Evolutionary conservation across 768 basidiomycete genomes (phyloP).

Genomic region (Sistotremastrum niveocremeum): DNA sequence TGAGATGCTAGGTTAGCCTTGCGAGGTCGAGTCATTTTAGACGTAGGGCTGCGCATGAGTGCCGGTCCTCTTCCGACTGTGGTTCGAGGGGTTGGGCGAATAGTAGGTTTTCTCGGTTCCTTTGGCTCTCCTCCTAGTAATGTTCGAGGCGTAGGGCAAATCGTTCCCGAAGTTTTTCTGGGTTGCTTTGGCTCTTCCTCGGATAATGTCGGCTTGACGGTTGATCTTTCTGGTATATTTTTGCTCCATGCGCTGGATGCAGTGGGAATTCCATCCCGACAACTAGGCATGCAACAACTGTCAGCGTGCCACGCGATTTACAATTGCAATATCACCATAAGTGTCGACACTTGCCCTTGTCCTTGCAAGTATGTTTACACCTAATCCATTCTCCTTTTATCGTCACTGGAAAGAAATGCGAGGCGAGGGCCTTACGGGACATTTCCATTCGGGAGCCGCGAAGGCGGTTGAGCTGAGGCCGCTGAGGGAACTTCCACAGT

Average conservation of each 20-base stretch:
- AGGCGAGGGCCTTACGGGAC: conserved; percentile 32
- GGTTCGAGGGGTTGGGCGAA: no score
- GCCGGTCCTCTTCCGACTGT: no score
- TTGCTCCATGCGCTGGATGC: no score
- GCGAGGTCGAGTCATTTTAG: no score
- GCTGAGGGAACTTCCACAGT: neutral
- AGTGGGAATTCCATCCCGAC: conserved; percentile 49
- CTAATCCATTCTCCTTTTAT: conserved; percentile 21
- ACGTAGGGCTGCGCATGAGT: no score
- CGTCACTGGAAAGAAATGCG: neutral
- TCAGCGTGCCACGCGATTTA: neutral
- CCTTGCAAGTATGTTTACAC: conserved; percentile 72
- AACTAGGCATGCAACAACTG: conserved; percentile 28
- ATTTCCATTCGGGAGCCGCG: conserved; percentile 46
- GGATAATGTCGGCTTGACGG: no score
- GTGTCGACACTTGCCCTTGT: conserved; percentile 64
- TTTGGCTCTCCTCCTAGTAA: no score
- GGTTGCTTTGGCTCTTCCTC: neutral
- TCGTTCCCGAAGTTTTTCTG: conserved; percentile 13
- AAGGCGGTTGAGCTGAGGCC: conserved; percentile 10
- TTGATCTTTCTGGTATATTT: no score
- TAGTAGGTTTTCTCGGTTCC: no score
- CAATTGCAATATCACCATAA: conserved; percentile 38
- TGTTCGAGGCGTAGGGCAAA: no score
- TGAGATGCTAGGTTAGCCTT: no score